Evolutionary conservation across 306 rosid genomes (phyloP), one percentile per base, ranked within the genome.

Genomic region (Dalbergia cultrata): DNA sequence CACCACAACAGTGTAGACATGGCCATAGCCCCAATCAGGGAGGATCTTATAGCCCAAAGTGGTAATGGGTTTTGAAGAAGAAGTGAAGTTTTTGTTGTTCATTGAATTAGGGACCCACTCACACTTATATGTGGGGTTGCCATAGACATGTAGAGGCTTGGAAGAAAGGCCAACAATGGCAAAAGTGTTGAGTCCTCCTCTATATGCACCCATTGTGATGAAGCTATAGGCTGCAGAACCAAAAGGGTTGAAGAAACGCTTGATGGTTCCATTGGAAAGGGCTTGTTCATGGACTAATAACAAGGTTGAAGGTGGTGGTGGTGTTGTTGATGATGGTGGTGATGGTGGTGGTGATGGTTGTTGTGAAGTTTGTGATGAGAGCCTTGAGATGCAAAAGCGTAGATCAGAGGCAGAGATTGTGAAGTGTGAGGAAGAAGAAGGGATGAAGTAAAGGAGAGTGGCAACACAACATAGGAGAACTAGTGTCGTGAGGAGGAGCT

Each of bases 21-120:
- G 86, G 7, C 97, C 97, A 17, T 89, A 94, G 53, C 97, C 97
- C 97, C 97, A 94, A 9, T 94, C 98, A 0, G 97, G 93, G 1
- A 94, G 92, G 4, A 89, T 83, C 91, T 94, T 94, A 82, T 78
- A 84, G 4, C 86, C 94, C 9, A 39, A 66, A 7, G 90, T 70
- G 69, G 87, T 56, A 72, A 87, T 73, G 52, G 83, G 84, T 47
- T 70, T 45, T 14, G 61, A 1, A 37, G 71, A 13, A 19, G 56
- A 6, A 35, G n/a, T 13, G 17, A n/a, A 50, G 47, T 37, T 37
- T 37, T 37, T 37, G 7, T 5, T 26, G 31, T 26, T 26, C 31
- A 26, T 26, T 26, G 31, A 7, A 50, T 17, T 13, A 1, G 95
- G 88, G 7, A 82, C 16, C 95, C 96, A 94, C 2, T 81, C 68